Evolutionary conservation across 306 rosid genomes (phyloP), one percentile per base, ranked within the genome.

Genomic region (Inga leiocalycina): DNA sequence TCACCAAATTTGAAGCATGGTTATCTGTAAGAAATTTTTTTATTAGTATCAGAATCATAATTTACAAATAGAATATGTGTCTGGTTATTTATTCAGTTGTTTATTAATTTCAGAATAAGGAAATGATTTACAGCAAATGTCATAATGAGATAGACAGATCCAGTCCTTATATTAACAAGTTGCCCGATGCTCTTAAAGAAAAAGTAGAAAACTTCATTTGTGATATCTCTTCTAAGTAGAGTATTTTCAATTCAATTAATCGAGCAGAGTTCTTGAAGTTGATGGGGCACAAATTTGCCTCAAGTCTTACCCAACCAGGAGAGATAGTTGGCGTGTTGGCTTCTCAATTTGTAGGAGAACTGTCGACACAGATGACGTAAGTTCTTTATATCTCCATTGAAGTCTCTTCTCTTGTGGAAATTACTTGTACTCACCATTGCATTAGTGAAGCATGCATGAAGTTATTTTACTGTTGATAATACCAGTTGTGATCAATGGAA

Each of bases 261-360:
- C 86, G 71, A 72, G 59, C 68, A 14, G 92, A 91, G 52, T 88
- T 91, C 85, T 76, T 93, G 86, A 89, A 89, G 89, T 89, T 96
- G 86, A 87, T 96, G 91, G 97, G 92, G 85, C 96, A 96, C 87
- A 96, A 96, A 84, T 96, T 90, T 77, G 84, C 93, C 39, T 83
- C 88, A 68, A 85, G 97, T 89, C 98, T 96, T 84, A 97, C 97
- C 43, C 97, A 92, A 74, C 98, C 98, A 34, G 99, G 99, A 71
- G 99, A 96, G 81, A 91, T 98, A 19, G 99, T 96, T 85, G 99
- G 99, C 76, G 96, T 94, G 67, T 94, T 96, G 78, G 99, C 98
- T 82, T 94, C 92, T 54, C 99, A 92, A 86, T 96, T 98, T 43
- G 94, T 94, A n/a, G 98, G 99, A 66, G 99, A 96, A 86, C 99